Percentiles rank a stretch among this genome's conserved stretches.
phyloP scores from a whole-genome alignment of 108 stramenopile species.

The Schizochytrium sp. region DNA sequence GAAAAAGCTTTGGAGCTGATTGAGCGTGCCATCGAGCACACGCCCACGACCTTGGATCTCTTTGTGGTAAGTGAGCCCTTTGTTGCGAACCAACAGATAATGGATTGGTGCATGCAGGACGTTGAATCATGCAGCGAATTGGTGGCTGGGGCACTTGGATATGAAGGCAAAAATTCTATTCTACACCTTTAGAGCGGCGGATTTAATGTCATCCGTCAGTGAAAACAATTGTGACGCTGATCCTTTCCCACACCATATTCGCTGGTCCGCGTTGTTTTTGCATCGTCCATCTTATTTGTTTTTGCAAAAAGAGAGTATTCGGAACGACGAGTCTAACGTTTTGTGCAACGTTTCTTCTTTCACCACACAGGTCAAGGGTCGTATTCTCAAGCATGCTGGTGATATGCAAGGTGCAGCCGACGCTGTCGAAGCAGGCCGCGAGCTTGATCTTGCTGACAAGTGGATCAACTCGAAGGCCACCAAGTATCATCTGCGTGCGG shows the following conservation, averaged over 20 bases:
- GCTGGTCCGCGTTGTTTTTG: no score
- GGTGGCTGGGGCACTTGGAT: neutral
- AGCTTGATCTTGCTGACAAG: constrained; percentile 86
- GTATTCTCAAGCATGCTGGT: constrained; percentile 74
- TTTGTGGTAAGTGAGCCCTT: neutral
- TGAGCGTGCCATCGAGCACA: constrained; percentile 77
- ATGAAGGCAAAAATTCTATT: constrained; percentile 5
- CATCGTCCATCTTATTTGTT: no score
- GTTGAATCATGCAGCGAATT: no score
- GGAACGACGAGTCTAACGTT: neutral
- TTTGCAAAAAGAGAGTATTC: neutral
- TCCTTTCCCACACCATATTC: neutral
- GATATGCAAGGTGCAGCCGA: constrained; percentile 73
- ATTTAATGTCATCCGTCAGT: neutral
- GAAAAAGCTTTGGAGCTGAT: constrained; percentile 57
- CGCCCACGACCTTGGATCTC: constrained; percentile 81
- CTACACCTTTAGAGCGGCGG: constrained; percentile 14
- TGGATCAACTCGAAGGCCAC: constrained; percentile 96
- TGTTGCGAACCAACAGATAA: neutral
- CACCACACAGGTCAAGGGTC: constrained; percentile 52
- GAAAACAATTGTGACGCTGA: neutral
- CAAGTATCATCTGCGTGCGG: constrained; percentile 83
- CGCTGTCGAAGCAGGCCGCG: constrained; percentile 68
- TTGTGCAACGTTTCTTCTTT: neutral
- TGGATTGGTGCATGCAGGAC: no score